Base-by-base conservation (phyloP, 2,329 filamentous ascomycete genomes). In the Fusarium sp. region DNA sequence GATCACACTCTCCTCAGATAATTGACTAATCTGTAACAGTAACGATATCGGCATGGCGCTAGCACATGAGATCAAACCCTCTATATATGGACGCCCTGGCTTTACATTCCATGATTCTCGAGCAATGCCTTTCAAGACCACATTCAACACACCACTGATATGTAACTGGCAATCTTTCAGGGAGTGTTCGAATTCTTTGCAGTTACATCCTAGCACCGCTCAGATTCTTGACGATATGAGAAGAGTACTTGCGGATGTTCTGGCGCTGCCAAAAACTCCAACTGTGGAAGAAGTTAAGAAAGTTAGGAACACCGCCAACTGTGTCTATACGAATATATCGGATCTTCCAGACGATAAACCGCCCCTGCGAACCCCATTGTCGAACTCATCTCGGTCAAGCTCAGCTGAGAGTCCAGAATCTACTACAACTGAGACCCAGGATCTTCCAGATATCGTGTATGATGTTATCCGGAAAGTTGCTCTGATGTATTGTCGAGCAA, bases 181-280 rank as follows among this genome's bases (percentile, higher is more conserved):
- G 7, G 78, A 78, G 32, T 83, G 79, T 20, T 77, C 77, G 26
- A 77, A 79, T 13, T 76, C 79, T 0, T 73, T 85, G 3, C 75
- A 77, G n/a, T 74, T 87, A n/a, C 82, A 85, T 50, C 75, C 77
- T 2, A 75, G 77, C 50, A 83, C 83, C 2, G 83, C 84, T 6
- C 77, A 80, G 15, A 83, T 87, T 51, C 79, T 87, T 4, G 85
- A 87, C 54, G 81, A 84, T 48, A 81, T 86, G 74, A 80, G 84
- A 6, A 80, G 81, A 22, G 75, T 87, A 2, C 76, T 85, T n/a
- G 72, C 77, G 11, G 73, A 79, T 4, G 79, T 85, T 0, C 64
- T 84, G 7, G 72, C 77, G 1, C 73, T 84, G n/a, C 79, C 82
- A 0, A 59, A 70, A 3, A 45, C 74, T 1, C 71, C 82, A 4